Conservation (phyloP, 2,329 filamentous ascomycete species). For the Trichoderma breve region DNA sequence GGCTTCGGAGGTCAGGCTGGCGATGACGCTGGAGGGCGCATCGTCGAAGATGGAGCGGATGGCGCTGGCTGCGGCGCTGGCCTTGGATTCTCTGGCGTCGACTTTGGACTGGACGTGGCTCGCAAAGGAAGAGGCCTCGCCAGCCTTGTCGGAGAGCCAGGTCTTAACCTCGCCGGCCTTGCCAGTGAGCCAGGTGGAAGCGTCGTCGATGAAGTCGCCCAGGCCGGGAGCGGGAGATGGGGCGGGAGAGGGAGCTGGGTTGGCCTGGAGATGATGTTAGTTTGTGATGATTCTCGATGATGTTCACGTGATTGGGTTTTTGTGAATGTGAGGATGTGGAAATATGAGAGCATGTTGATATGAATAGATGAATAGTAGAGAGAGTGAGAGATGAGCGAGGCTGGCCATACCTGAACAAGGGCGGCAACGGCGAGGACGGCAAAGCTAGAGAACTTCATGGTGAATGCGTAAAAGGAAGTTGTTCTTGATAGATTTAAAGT, state of each 20-base stretch:
- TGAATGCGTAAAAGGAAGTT: constrained; percentile 14
- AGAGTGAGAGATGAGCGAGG: background rate
- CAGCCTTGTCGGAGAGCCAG: constrained; percentile 6
- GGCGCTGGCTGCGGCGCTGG: constrained; percentile 16
- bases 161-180: constrained; percentile 16
- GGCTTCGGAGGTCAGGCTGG: constrained; percentile 24
- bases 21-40: constrained; percentile 14
- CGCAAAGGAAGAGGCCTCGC: constrained; percentile 12
- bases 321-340: background rate
- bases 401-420: constrained; percentile 30
- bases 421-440: constrained; percentile 34
- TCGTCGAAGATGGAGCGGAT: constrained; percentile 12
- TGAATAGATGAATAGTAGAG: background rate
- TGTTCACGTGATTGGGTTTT: too few relatives aligned
- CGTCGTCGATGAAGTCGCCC: constrained; percentile 20
- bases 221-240: constrained; percentile 15
- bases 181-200: constrained; percentile 19
- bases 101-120: background rate
- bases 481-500: background rate
- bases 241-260: constrained; percentile 20
- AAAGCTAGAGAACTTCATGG: constrained; percentile 40
- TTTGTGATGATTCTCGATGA: background rate
- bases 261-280: background rate
- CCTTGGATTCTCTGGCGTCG: background rate
- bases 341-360: background rate